Conservation (phyloP, 805 yeast genomes). For the Komagataella populi region DNA sequence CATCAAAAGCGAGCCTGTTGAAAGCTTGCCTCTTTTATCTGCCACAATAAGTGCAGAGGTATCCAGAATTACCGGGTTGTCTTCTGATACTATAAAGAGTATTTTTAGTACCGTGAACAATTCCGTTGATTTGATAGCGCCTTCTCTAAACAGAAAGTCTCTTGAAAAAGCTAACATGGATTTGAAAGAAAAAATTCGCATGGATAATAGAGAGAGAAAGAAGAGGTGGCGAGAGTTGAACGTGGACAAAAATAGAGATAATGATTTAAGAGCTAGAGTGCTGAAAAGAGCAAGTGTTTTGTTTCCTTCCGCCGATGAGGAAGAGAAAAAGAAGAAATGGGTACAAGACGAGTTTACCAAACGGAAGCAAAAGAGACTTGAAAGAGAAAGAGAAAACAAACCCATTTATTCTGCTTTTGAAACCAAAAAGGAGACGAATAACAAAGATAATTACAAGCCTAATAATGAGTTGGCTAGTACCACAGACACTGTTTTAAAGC, state of each 20-base stretch:
- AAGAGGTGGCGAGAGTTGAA: constrained; percentile 78
- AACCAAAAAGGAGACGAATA: constrained; percentile 3
- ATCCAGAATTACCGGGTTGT: background rate
- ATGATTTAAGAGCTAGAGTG: constrained; percentile 72
- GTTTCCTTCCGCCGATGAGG: constrained; percentile 49
- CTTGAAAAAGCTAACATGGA: constrained; percentile 11
- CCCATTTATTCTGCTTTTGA: background rate
- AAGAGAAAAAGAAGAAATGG: constrained; percentile 49
- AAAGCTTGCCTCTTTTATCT: background rate
- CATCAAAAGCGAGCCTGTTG: background rate
- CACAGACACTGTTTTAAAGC: constrained; percentile 15
- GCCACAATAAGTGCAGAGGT: background rate
- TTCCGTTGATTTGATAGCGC: background rate
- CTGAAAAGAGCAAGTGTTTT: constrained; percentile 53
- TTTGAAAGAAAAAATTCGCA: constrained; percentile 41
- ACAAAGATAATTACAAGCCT: background rate
- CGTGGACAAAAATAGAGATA: constrained; percentile 70
- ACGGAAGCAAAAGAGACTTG: constrained; percentile 46
- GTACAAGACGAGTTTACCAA: constrained; percentile 56
- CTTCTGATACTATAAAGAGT: background rate
- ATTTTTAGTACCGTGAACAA: background rate
- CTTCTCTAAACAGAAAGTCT: constrained; percentile 1
- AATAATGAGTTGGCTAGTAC: constrained; percentile 13
- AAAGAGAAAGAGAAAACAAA: constrained; percentile 22
- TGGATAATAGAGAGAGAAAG: constrained; percentile 66